Percentiles rank a stretch among this genome's conserved stretches.
These are phyloP conservation scores for Sinapis alba DNA, from an alignment of 441 rosid species.

Conservation along the genomic window DNA sequence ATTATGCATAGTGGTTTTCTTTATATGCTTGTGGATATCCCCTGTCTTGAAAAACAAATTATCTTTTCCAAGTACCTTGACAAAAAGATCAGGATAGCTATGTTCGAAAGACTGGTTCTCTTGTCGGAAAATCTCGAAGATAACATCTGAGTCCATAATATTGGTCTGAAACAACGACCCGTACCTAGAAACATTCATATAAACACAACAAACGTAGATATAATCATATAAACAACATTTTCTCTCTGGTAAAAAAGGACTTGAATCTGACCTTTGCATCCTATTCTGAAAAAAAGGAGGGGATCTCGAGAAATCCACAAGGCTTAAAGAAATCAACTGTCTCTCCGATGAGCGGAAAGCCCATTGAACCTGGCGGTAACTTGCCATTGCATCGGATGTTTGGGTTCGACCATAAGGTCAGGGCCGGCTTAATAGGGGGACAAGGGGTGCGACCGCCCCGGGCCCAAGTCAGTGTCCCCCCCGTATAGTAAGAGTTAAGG, in stretches of 20 bases:
- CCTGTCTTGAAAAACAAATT: not conserved
- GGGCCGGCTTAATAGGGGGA: no score
- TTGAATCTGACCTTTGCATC: not conserved
- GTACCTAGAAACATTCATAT: slow-evolving; percentile 31
- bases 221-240: not conserved
- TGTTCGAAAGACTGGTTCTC: not conserved
- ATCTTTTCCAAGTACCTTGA: not conserved
- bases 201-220: not conserved
- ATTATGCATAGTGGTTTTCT: not conserved
- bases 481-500: no score
- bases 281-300: not conserved
- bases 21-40: not conserved
- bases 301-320: not conserved
- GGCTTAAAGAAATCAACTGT: not conserved
- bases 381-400: not conserved
- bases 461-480: no score
- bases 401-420: not conserved
- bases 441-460: no score
- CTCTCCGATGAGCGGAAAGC: not conserved
- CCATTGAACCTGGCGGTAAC: not conserved
- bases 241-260: not conserved
- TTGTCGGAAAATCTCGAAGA: slow-evolving; percentile 32
- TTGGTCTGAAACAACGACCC: slow-evolving; percentile 47
- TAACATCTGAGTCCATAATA: slow-evolving; percentile 42
- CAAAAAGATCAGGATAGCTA: not conserved